Evolutionary conservation across 148 eudicot species (phyloP).

Genomic region (Suaeda aralocaspica): DNA sequence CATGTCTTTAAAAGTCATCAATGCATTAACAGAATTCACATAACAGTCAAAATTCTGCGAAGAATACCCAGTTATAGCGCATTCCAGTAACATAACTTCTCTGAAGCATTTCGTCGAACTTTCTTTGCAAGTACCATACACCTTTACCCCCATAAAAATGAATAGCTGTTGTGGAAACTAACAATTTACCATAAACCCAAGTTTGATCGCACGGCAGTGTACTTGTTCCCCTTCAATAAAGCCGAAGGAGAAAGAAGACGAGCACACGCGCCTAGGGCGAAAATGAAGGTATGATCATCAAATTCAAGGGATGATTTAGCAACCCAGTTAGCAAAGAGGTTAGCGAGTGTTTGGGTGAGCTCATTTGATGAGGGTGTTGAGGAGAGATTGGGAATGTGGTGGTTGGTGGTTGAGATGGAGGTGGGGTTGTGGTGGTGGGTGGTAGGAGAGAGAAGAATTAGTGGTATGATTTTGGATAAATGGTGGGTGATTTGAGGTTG

Average conservation of each 20-base stretch:
- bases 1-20: slow-evolving; percentile 41
- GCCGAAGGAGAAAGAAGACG: slow-evolving; percentile 27
- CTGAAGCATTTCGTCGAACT: slow-evolving; percentile 58
- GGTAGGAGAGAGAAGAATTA: slow-evolving; percentile 32
- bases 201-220: slow-evolving; percentile 35
- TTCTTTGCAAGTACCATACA: slow-evolving; percentile 34
- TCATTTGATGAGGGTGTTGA: slow-evolving; percentile 53
- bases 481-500: slow-evolving; percentile 29
- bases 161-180: slow-evolving; percentile 42
- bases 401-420: slow-evolving; percentile 29
- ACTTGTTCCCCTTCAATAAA: slow-evolving; percentile 49
- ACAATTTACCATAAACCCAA: slow-evolving; percentile 32
- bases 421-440: slow-evolving; percentile 34
- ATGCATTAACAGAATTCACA: slow-evolving; percentile 30
- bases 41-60: slow-evolving; percentile 19
- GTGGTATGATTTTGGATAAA: slow-evolving; percentile 35
- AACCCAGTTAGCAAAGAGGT: slow-evolving; percentile 44
- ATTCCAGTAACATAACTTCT: slow-evolving; percentile 57
- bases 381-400: slow-evolving; percentile 28
- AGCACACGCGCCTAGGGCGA: slow-evolving; percentile 60
- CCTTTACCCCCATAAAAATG: slow-evolving; percentile 47
- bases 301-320: slow-evolving; percentile 28
- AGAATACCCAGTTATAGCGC: slow-evolving; percentile 56
- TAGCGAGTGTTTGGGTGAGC: slow-evolving; percentile 41
- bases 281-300: slow-evolving; percentile 46